Base-by-base conservation (phyloP, 768 basidiomycete genomes). In the Phylloporus scabripes region DNA sequence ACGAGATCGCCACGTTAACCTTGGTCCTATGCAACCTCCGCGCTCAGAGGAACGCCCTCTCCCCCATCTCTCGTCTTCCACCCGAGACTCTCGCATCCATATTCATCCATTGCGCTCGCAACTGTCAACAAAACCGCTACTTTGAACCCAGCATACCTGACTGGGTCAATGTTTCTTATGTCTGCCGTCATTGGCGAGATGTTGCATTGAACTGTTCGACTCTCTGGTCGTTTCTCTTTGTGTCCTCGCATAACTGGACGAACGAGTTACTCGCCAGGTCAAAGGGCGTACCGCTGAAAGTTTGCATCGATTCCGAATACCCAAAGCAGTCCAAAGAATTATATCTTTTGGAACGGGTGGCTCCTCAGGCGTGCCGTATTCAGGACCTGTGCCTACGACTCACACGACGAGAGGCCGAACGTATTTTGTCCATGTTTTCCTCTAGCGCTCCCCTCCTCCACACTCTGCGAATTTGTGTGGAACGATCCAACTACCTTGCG, bases 261-360 rank as follows among this genome's bases (percentile, higher is more conserved):
- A 59, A 69, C 29, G 72, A 70, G 52, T 72, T 74, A 68, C 47
- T 77, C 29, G 57, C 55, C 28, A 67, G 76, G 8, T 77, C 75
- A 0, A 74, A 72, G 45, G 66, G 62, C 56, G 71, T 70, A 9
- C 59, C 66, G 11, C 32, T 60, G 17, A 45, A 37, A 20, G 21
- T 58, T 23, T 32, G 15, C 28, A 32, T 40, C 23, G 28, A 31
- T 18, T 43, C 29, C 18, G 42, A 43, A 32, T 29, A 43, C 18
- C 12, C 18, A 32, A 31, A 31, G 17, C 28, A 20, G 24, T 39
- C 18, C 2, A 15, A 12, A 5, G 28, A 37, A 26, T 15, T 24
- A 5, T n/a, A 15, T 28, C 18, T 47, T 20, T 31, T 39, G 29
- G 20, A 31, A 7, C 39, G 8, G 29, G n/a, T 47, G 18, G 29